phyloP scores from a whole-genome alignment of 2,329 filamentous ascomycete genomes.

The Grosmannia huntii region DNA sequence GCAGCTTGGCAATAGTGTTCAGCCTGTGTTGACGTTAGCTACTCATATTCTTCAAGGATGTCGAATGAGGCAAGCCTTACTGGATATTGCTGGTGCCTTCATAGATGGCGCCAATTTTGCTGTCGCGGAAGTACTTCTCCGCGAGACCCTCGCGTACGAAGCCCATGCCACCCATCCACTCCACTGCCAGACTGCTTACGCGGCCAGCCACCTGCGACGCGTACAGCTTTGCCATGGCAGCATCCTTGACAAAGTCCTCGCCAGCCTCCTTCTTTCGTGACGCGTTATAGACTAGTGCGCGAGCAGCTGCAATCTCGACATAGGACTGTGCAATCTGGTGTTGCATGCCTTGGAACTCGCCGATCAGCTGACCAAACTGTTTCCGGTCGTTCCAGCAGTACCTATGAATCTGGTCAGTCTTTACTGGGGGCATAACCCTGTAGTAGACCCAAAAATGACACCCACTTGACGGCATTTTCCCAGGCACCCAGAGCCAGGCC shows the following conservation, averaged over 20 bases:
- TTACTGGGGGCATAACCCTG: neutral
- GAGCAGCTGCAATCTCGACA: conserved; percentile 82
- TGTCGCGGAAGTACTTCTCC: conserved; percentile 96
- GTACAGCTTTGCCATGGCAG: conserved; percentile 96
- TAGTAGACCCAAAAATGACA: neutral
- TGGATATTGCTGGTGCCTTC: conserved; percentile 78
- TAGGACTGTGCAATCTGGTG: conserved; percentile 96
- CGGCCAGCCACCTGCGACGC: conserved; percentile 83
- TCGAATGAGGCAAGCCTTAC: conserved; percentile 25
- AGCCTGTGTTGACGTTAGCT: conserved; percentile 24
- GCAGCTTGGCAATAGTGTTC: conserved; percentile 50
- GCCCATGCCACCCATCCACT: conserved; percentile 99
- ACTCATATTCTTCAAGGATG: neutral
- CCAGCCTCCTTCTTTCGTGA: conserved; percentile 96
- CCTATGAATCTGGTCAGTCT: neutral
- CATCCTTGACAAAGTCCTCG: conserved; percentile 87
- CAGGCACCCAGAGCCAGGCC: conserved; percentile 87
- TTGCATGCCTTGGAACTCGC: conserved; percentile 98
- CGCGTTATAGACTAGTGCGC: conserved; percentile 89
- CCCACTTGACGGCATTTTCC: conserved; percentile 77
- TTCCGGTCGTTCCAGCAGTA: conserved; percentile 95
- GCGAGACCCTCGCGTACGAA: conserved; percentile 93
- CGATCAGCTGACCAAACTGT: conserved; percentile 88
- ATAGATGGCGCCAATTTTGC: conserved; percentile 97
- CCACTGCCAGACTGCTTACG: conserved; percentile 75